Conservation (phyloP, 108 stramenopile species). For the Epithemia pelagica region DNA sequence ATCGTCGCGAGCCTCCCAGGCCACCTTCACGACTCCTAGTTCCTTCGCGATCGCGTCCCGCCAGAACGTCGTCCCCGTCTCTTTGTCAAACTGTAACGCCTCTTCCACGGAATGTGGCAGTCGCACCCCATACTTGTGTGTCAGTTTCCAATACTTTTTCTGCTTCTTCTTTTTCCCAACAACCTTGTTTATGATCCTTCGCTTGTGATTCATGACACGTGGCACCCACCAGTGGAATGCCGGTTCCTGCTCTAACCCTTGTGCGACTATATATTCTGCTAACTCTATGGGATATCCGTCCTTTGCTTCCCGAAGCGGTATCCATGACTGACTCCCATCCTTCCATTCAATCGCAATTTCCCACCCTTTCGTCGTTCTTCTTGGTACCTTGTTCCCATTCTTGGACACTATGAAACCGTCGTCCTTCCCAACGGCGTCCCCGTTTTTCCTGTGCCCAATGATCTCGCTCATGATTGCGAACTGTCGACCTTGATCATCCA, state of each 20-base stretch:
- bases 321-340: conserved; percentile 20
- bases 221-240: conserved; percentile 43
- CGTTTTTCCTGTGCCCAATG: not conserved
- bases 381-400: not conserved
- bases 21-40: conserved; percentile 17
- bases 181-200: not conserved
- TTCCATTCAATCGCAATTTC: conserved; percentile 28
- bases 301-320: conserved; percentile 14
- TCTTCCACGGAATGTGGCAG: conserved; percentile 24
- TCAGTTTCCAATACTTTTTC: not conserved
- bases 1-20: conserved; percentile 10
- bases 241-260: conserved; percentile 9
- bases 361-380: conserved; percentile 42
- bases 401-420: not conserved
- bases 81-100: conserved; percentile 19
- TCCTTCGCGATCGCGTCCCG: conserved; percentile 27
- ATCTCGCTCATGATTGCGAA: not conserved
- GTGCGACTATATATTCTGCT: conserved; percentile 14
- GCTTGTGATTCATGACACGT: conserved; percentile 5
- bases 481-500: not conserved
- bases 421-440: not conserved
- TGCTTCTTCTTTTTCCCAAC: too few relatives aligned
- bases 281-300: conserved; percentile 15
- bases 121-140: conserved; percentile 25
- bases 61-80: conserved; percentile 27